These are phyloP conservation scores for Elsinoe batatas DNA, from an alignment of 2,329 filamentous ascomycete species.

Conservation along the genomic window DNA sequence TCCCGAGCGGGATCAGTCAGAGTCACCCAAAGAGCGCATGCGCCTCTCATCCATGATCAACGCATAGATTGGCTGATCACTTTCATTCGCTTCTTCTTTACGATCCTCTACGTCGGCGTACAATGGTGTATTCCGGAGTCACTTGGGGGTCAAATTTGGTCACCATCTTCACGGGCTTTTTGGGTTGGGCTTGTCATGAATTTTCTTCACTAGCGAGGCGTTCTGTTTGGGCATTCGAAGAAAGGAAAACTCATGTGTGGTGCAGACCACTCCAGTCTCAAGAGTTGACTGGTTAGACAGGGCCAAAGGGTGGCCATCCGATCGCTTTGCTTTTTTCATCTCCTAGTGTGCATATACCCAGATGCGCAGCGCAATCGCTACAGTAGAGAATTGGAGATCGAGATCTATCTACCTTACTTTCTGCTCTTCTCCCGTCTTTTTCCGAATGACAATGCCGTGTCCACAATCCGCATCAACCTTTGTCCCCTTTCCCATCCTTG, in stretches of 20 bases:
- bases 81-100: slow-evolving; percentile 11
- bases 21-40: slow-evolving; percentile 31
- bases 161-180: not conserved
- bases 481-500: not conserved
- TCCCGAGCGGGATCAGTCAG: slow-evolving; percentile 19
- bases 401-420: not conserved
- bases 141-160: not conserved
- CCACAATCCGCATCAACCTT: not conserved
- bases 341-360: slow-evolving; percentile 17
- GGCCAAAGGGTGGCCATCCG: not conserved
- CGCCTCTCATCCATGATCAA: slow-evolving; percentile 29
- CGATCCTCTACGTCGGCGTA: slow-evolving; percentile 4
- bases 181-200: not conserved
- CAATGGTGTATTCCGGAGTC: not conserved
- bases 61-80: slow-evolving; percentile 6
- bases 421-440: not conserved
- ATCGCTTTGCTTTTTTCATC: slow-evolving; percentile 13
- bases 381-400: not conserved
- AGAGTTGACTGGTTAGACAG: not conserved
- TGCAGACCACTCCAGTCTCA: not conserved
- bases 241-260: not conserved
- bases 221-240: not conserved
- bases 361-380: slow-evolving; percentile 14
- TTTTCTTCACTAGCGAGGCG: slow-evolving; percentile 2
- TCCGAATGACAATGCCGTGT: not conserved